Evolutionary conservation across 2,329 filamentous ascomycete genomes (phyloP), one percentile per base, ranked within the genome.

Genomic region (Diaporthe sp.): DNA sequence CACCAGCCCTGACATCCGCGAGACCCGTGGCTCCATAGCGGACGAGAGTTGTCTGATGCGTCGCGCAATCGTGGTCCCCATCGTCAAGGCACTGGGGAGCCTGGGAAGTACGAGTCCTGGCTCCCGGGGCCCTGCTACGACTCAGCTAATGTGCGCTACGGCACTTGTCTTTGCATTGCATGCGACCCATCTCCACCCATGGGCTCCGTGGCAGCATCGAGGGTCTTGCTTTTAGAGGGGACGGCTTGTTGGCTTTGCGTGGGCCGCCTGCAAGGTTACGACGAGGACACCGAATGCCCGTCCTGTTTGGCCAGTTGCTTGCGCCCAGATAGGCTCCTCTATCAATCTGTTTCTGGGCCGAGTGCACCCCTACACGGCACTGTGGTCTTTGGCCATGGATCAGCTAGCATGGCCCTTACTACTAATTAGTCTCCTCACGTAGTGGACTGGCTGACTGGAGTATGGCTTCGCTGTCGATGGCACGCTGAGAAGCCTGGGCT

Each of bases 91-190:
- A 19, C 31, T 39, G 39, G 65, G 46, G 65, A 53, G 60, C 60
- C 58, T 44, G 39, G n/a, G 39, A 28, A 31, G 46, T 53, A 39
- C 46, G 62, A 68, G 62, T 68, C 62, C 62, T 68, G 61, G 25
- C 65, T 68, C 46, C 51, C 46, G 60, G 42, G 73, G 57, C 34
- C 60, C 15, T 71, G 73, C 55, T 75, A 68, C 67, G 68, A 68
- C 61, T 72, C 75, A 72, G 68, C 75, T 75, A 65, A 65, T 44
- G 58, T 55, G 70, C 74, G 61, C 74, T 73, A 60, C 71, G 71
- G 73, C 65, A 75, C 71, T 75, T 77, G 73, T 71, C 76, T 46
- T 77, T 77, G 76, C 76, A 77, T 77, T 55, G 71, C 73, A 75
- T 75, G 42, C 46, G 76, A 73, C 39, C 42, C 39, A 55, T 51